Conservation (phyloP, 108 stramenopile species). For the Skeletonema potamos region DNA sequence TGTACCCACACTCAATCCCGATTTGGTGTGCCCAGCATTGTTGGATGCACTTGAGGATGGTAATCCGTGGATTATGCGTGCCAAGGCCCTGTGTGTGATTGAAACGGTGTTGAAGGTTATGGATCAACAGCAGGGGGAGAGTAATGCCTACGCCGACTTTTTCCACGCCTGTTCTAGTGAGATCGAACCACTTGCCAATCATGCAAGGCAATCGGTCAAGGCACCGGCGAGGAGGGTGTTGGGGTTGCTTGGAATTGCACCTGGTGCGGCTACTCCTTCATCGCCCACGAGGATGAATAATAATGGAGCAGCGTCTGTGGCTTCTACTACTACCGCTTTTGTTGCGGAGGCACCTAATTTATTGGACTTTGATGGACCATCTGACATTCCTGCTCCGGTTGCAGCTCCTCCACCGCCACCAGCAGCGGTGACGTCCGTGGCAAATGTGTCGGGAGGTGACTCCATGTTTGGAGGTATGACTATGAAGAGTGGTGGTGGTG, state of each 20-base stretch:
- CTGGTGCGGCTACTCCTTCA: constrained; percentile 24
- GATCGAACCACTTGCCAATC: constrained; percentile 70
- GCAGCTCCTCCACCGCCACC: constrained; percentile 32
- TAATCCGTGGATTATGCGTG: constrained; percentile 89
- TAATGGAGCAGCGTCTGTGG: constrained; percentile 14
- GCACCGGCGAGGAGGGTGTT: constrained; percentile 77
- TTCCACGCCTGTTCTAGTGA: constrained; percentile 80
- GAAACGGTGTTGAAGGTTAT: constrained; percentile 65
- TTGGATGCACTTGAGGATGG: constrained; percentile 88
- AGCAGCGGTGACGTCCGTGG: constrained; percentile 11
- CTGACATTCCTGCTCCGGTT: constrained; percentile 15
- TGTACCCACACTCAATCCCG: constrained; percentile 78
- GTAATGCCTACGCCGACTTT: constrained; percentile 77
- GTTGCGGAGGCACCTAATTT: constrained; percentile 61
- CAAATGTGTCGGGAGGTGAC: constrained; percentile 18
- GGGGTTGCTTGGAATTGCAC: constrained; percentile 55
- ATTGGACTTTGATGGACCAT: constrained; percentile 72
- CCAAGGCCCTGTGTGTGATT: constrained; percentile 88
- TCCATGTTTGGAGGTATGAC: constrained; percentile 64
- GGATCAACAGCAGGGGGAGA: constrained; percentile 27
- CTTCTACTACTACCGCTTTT: constrained; percentile 47
- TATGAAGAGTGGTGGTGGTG: constrained; percentile 40
- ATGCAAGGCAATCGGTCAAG: constrained; percentile 61
- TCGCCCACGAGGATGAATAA: constrained; percentile 9
- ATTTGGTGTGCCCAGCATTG: constrained; percentile 84